phyloP scores from a whole-genome alignment of 192 early-diverging fungal species.

The Funneliformis geosporum region DNA sequence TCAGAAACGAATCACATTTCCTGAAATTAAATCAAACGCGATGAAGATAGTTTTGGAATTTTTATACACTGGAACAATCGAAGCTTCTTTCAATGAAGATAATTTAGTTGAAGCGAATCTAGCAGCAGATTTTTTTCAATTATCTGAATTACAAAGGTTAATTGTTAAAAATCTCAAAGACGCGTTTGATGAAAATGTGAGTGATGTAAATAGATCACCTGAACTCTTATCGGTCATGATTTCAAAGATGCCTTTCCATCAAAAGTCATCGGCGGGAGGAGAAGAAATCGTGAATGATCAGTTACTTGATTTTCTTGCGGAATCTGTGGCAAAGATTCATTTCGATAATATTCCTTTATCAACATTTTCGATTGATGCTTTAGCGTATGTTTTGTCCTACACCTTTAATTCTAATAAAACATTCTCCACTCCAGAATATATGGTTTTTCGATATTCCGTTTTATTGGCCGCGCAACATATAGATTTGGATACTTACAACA shows the following conservation, averaged over 20 bases:
- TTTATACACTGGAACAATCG: slow-evolving; percentile 8
- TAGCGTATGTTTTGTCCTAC: background rate
- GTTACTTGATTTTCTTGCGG: background rate
- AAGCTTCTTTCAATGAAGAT: background rate
- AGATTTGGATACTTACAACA: background rate
- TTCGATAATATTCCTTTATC: background rate
- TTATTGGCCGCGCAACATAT: background rate
- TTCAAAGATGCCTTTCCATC: background rate
- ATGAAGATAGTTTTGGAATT: slow-evolving; percentile 20
- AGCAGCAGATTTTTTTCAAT: slow-evolving; percentile 21
- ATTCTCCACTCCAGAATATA: slow-evolving; percentile 1
- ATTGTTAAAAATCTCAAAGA: background rate
- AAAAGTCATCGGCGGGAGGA: background rate
- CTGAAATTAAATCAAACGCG: background rate
- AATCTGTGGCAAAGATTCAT: background rate
- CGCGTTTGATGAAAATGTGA: background rate
- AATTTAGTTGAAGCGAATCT: background rate
- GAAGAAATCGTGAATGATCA: background rate
- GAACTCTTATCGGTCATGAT: background rate
- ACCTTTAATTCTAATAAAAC: background rate
- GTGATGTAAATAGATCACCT: background rate
- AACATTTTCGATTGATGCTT: background rate
- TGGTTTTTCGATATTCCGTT: background rate
- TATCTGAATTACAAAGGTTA: background rate
- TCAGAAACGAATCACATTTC: background rate